A percentile compares a stretch with the other conserved stretches of the same genome.
Conservation (phyloP, 257 asterid genomes). For the Solanum chaucha region DNA sequence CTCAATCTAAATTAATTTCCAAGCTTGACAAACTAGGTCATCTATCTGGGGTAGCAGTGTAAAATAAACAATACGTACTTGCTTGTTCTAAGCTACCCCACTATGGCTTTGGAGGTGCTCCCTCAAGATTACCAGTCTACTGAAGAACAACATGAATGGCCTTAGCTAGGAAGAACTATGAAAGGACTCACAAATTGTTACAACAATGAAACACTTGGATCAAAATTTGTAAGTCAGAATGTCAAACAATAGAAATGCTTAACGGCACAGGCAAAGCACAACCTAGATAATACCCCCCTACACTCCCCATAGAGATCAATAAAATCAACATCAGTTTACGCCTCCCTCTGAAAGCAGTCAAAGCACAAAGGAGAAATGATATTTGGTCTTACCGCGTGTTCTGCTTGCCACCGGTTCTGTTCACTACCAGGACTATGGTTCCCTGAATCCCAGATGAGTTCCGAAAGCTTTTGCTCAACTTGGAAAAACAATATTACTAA, state of each 20-base stretch:
- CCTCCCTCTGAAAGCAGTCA: neutral
- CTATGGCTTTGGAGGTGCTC: neutral
- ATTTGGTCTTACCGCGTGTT: slow-evolving; percentile 44
- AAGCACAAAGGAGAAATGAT: neutral
- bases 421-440: slow-evolving; percentile 64
- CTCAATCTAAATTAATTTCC: neutral
- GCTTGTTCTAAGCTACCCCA: neutral
- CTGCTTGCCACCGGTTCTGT: slow-evolving; percentile 84
- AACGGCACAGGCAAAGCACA: neutral
- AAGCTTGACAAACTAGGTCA: neutral
- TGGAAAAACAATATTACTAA: slow-evolving; percentile 12
- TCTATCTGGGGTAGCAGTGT: neutral
- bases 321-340: neutral
- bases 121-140: neutral
- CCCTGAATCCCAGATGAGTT: slow-evolving; percentile 85
- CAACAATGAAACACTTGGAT: neutral
- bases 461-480: slow-evolving; percentile 73
- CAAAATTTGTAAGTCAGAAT: neutral
- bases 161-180: neutral
- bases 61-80: neutral
- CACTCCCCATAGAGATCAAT: neutral
- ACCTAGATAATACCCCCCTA: neutral
- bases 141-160: neutral
- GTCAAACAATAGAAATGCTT: neutral
- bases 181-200: neutral